Evolutionary conservation across 768 basidiomycete genomes (phyloP).

Genomic region (Rhizopogon vesiculosus): DNA sequence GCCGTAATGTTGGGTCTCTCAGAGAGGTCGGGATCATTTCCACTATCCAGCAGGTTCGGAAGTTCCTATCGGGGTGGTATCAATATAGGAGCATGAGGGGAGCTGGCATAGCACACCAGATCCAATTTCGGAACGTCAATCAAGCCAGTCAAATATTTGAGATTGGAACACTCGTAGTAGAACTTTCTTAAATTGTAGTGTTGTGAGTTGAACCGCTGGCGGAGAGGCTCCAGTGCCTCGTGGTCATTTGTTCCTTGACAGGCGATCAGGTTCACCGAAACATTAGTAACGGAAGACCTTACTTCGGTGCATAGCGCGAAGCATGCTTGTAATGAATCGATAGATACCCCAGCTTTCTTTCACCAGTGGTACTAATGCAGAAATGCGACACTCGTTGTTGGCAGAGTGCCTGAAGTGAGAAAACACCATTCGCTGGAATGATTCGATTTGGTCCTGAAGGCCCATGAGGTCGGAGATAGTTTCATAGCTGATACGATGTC

Average conservation of each 20-base stretch:
- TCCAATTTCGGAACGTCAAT: constrained; percentile 99
- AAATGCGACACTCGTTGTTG: constrained; percentile 98
- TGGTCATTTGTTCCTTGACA: constrained; percentile 76
- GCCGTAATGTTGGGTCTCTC: constrained; percentile 61
- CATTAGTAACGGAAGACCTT: constrained; percentile 20
- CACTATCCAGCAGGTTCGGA: constrained; percentile 86
- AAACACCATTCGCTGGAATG: constrained; percentile 97
- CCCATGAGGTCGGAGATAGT: constrained; percentile 97
- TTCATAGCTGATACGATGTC: constrained; percentile 65
- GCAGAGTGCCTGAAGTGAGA: constrained; percentile 86
- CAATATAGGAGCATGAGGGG: neutral
- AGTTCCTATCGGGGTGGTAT: constrained; percentile 62
- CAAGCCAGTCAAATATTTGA: constrained; percentile 94
- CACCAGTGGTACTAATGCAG: constrained; percentile 90
- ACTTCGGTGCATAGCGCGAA: constrained; percentile 96
- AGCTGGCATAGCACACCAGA: constrained; percentile 42
- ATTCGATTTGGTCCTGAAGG: constrained; percentile 97
- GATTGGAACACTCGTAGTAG: constrained; percentile 98
- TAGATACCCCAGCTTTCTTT: constrained; percentile 99
- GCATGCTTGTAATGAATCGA: constrained; percentile 97
- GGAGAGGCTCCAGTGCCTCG: constrained; percentile 86
- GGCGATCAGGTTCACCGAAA: constrained; percentile 3
- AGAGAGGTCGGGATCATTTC: constrained; percentile 81
- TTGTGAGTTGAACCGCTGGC: constrained; percentile 83
- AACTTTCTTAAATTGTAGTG: constrained; percentile 94